Percentiles rank a stretch among this genome's conserved stretches.
Evolutionary conservation across 2,329 filamentous ascomycete species (phyloP).

Genomic region (Rhexocercosporidium sp.): DNA sequence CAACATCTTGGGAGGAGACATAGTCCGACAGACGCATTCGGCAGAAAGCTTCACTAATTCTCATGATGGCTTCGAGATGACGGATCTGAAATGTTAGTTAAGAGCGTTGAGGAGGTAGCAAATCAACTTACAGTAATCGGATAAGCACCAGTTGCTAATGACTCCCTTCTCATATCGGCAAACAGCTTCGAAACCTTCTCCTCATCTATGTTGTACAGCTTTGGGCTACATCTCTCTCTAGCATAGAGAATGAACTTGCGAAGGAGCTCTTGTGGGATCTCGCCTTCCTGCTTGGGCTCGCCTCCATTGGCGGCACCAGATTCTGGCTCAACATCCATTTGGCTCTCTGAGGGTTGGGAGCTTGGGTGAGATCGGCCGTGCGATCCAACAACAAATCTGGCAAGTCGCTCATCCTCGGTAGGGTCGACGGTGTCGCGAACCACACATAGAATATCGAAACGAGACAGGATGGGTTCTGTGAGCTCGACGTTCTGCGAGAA

Average conservation of each 20-base stretch:
- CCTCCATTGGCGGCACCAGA: constrained; percentile 48
- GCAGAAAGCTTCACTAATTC: constrained; percentile 91
- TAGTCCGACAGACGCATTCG: constrained; percentile 99
- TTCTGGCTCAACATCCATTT: constrained; percentile 69
- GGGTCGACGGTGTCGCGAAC: constrained; percentile 96
- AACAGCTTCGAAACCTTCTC: constrained; percentile 95
- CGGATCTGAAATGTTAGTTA: constrained; percentile 68
- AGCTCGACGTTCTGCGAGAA: constrained; percentile 97
- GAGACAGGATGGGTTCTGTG: constrained; percentile 95
- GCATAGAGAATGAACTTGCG: constrained; percentile 98
- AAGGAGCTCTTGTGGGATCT: constrained; percentile 88
- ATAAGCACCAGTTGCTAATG: constrained; percentile 91
- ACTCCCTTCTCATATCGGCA: constrained; percentile 94
- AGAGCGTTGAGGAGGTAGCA: neutral
- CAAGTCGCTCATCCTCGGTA: constrained; percentile 87
- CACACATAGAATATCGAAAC: constrained; percentile 97
- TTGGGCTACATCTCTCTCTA: constrained; percentile 85
- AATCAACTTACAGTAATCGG: constrained; percentile 84
- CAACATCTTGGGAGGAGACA: constrained; percentile 87
- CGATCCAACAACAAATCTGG: constrained; percentile 92
- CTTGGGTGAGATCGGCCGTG: constrained; percentile 87
- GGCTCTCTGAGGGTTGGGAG: constrained; percentile 52
- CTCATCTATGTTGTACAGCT: constrained; percentile 96
- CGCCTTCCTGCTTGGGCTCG: constrained; percentile 62
- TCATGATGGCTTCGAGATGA: constrained; percentile 97